Conservation (phyloP, 352 stramenopile genomes). For the Phytophthora sansomeana region DNA sequence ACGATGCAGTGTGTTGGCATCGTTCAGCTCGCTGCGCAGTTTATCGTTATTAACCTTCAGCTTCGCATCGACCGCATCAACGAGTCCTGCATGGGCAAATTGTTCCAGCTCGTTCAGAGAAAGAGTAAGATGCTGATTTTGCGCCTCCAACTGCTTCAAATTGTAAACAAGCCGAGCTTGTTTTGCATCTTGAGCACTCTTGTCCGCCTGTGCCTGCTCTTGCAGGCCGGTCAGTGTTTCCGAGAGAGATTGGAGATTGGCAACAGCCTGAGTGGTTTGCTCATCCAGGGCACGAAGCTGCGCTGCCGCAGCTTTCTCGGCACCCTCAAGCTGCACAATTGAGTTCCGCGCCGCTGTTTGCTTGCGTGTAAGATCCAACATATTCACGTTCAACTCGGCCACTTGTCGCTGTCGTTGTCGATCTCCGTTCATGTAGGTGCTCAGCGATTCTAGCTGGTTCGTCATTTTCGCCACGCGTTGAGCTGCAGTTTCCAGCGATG, state of each 20-base stretch:
- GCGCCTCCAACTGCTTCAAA: constrained; percentile 39
- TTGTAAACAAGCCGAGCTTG: constrained; percentile 27
- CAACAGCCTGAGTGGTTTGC: constrained; percentile 30
- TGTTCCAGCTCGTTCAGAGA: constrained; percentile 53
- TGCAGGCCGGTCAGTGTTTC: constrained; percentile 31
- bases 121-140: constrained; percentile 39
- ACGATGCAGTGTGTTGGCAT: constrained; percentile 19
- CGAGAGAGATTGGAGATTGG: constrained; percentile 26
- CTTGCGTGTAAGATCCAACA: constrained; percentile 62
- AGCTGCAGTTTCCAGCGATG: constrained; percentile 55
- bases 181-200: constrained; percentile 26
- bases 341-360: constrained; percentile 52
- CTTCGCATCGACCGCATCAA: constrained; percentile 47
- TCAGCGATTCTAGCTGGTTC: constrained; percentile 52
- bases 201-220: constrained; percentile 28
- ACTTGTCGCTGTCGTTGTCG: constrained; percentile 56
- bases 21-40: constrained; percentile 38
- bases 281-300: constrained; percentile 34
- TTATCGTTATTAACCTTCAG: constrained; percentile 36
- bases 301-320: constrained; percentile 35
- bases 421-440: constrained; percentile 57
- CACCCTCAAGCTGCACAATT: constrained; percentile 52
- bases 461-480: constrained; percentile 60
- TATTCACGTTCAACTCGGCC: constrained; percentile 50
- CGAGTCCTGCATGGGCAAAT: constrained; percentile 50